Evolutionary conservation across 176 grass and related monocot species (phyloP).

Genomic region (Aegilops umbellulata): DNA sequence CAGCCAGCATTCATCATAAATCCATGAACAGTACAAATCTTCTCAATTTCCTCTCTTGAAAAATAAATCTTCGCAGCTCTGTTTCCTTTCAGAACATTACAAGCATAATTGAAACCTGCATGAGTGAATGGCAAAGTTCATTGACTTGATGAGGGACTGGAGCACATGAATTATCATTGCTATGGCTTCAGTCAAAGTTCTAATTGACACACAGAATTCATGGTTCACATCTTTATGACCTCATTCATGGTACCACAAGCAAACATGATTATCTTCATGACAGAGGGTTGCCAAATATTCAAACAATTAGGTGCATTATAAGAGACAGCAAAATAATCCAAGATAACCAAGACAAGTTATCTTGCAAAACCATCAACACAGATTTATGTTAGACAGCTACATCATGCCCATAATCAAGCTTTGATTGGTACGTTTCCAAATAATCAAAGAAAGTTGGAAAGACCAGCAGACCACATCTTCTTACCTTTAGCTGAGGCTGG

Average conservation of each 20-base stretch:
- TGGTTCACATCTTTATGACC: neutral
- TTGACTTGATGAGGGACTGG: neutral
- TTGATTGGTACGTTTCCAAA: neutral
- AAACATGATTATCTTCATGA: neutral
- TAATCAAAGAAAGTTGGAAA: conserved; percentile 3
- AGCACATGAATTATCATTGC: neutral
- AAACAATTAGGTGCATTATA: neutral
- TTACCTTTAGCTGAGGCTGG: neutral
- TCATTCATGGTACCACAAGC: neutral
- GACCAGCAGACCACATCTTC: neutral
- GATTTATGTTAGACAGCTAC: neutral
- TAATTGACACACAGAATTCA: neutral
- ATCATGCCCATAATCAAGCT: neutral
- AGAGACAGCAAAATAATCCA: neutral
- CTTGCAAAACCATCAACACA: neutral
- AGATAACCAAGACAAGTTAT: neutral
- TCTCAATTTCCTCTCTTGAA: neutral
- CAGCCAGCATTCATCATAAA: neutral
- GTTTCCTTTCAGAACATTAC: neutral
- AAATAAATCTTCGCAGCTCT: neutral
- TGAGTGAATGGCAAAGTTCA: neutral
- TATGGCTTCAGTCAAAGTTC: neutral
- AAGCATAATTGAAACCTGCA: neutral
- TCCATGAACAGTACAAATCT: neutral
- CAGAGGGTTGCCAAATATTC: neutral